Conservation (phyloP, 2,329 filamentous ascomycete species). For the Aspergillus carbonarius region DNA sequence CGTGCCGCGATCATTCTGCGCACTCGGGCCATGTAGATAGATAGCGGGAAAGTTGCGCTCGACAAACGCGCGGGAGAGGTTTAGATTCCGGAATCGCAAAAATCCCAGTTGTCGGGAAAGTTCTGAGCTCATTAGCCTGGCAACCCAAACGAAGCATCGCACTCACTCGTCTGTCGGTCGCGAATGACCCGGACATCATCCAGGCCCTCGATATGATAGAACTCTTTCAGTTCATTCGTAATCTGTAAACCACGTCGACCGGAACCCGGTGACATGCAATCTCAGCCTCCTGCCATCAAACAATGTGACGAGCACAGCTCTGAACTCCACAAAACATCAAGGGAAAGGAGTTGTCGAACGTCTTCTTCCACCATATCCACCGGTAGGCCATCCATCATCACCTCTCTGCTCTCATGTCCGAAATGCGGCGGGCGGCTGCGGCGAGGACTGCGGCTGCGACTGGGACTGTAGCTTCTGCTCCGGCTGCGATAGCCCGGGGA, state of each 20-base stretch:
- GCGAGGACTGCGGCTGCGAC: slow-evolving; percentile 37
- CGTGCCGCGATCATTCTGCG: slow-evolving; percentile 42
- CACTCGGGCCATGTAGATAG: slow-evolving; percentile 48
- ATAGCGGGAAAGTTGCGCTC: slow-evolving; percentile 53
- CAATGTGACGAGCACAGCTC: slow-evolving; percentile 18
- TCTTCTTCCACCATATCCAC: slow-evolving; percentile 52
- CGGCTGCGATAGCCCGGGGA: slow-evolving; percentile 40
- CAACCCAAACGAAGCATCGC: background rate
- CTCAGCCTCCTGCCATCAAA: slow-evolving; percentile 41
- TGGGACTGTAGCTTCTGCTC: slow-evolving; percentile 38
- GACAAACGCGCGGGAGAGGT: slow-evolving; percentile 53
- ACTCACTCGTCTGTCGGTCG: slow-evolving; percentile 57
- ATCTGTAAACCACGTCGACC: slow-evolving; percentile 51
- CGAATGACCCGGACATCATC: slow-evolving; percentile 60
- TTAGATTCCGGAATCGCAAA: slow-evolving; percentile 52
- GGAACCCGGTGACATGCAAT: slow-evolving; percentile 37
- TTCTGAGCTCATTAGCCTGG: slow-evolving; percentile 38
- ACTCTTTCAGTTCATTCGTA: slow-evolving; percentile 54
- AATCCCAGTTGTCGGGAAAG: slow-evolving; percentile 58
- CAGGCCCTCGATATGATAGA: slow-evolving; percentile 52
- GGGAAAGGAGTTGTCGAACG: slow-evolving; percentile 45
- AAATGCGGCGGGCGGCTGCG: slow-evolving; percentile 38
- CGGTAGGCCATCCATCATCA: slow-evolving; percentile 52
- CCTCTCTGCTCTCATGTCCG: slow-evolving; percentile 48
- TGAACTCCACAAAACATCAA: slow-evolving; percentile 18